These are phyloP conservation scores for Talaromyces sp. DNA, from an alignment of 2,329 filamentous ascomycete genomes.

Conservation along the genomic window DNA sequence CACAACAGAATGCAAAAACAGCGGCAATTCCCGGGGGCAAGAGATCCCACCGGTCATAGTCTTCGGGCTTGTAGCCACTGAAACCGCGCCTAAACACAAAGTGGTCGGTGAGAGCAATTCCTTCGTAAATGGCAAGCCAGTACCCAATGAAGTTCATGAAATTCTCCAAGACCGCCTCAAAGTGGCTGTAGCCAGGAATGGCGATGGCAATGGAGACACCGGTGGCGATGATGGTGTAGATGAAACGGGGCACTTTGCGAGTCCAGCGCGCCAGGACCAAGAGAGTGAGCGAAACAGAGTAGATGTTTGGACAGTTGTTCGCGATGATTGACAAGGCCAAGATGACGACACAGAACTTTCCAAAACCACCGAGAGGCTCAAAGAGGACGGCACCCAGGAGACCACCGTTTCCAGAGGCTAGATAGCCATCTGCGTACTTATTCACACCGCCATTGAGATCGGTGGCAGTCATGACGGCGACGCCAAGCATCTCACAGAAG, in stretches of 20 bases:
- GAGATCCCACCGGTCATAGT: conserved; percentile 53
- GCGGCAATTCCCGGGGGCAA: conserved; percentile 63
- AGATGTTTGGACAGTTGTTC: conserved; percentile 68
- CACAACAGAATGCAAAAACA: conserved; percentile 57
- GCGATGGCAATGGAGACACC: conserved; percentile 62
- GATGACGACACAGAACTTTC: conserved; percentile 65
- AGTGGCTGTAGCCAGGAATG: conserved; percentile 63
- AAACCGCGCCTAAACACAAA: conserved; percentile 62
- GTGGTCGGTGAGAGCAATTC: conserved; percentile 61
- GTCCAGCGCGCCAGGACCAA: conserved; percentile 59
- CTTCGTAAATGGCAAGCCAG: conserved; percentile 70
- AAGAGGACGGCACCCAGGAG: conserved; percentile 61
- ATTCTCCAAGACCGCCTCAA: conserved; percentile 58
- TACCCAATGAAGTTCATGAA: conserved; percentile 66
- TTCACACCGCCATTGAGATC: conserved; percentile 49
- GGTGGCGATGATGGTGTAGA: conserved; percentile 61
- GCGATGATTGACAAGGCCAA: conserved; percentile 63
- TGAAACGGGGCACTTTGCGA: conserved; percentile 59
- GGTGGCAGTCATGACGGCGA: conserved; percentile 63
- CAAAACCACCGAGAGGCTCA: conserved; percentile 57
- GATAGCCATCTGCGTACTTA: conserved; percentile 53
- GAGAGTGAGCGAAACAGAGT: conserved; percentile 62
- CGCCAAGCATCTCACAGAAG: conserved; percentile 69
- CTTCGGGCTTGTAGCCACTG: conserved; percentile 52
- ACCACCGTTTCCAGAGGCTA: conserved; percentile 57